phyloP scores from a whole-genome alignment of 768 basidiomycete species.

The Naganishia randhawae region DNA sequence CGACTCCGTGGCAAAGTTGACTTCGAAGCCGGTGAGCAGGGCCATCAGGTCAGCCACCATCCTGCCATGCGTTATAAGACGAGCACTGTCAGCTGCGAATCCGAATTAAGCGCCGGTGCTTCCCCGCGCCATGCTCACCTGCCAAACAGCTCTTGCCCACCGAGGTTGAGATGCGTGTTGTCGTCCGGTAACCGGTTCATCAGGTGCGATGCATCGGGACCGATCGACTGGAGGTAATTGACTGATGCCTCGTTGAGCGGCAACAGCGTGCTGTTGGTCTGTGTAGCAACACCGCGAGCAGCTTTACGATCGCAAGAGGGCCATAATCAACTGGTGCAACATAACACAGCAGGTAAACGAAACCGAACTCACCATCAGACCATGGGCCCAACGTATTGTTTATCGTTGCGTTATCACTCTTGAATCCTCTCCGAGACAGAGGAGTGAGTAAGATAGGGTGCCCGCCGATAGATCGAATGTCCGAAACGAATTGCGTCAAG shows the following conservation, averaged over 20 bases:
- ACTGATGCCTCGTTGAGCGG: conserved; percentile 20
- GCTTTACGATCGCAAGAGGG: background rate
- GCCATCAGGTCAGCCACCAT: conserved; percentile 27
- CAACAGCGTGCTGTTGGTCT: conserved; percentile 23
- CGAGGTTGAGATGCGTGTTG: conserved; percentile 21
- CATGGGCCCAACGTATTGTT: conserved; percentile 17
- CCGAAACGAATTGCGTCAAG: conserved; percentile 24
- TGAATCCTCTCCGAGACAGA: conserved; percentile 21
- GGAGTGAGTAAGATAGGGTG: conserved; percentile 25
- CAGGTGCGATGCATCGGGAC: conserved; percentile 19
- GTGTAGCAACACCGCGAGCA: conserved; percentile 15
- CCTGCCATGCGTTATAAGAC: background rate
- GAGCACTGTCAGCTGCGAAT: background rate
- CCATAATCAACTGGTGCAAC: background rate
- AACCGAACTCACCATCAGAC: conserved; percentile 9
- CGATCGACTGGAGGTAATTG: conserved; percentile 22
- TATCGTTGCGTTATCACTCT: conserved; percentile 10
- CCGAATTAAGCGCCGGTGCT: background rate
- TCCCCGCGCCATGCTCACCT: background rate
- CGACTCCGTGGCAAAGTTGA: conserved; percentile 1
- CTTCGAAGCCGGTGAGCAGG: conserved; percentile 21
- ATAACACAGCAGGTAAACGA: no score
- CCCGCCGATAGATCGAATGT: conserved; percentile 12
- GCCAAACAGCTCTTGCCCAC: conserved; percentile 25
- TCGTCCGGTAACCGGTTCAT: conserved; percentile 26